Percentiles rank a stretch among this genome's conserved stretches.
These are phyloP conservation scores for Xylaria sp. DNA, from an alignment of 2,329 filamentous ascomycete genomes.

Conservation along the genomic window DNA sequence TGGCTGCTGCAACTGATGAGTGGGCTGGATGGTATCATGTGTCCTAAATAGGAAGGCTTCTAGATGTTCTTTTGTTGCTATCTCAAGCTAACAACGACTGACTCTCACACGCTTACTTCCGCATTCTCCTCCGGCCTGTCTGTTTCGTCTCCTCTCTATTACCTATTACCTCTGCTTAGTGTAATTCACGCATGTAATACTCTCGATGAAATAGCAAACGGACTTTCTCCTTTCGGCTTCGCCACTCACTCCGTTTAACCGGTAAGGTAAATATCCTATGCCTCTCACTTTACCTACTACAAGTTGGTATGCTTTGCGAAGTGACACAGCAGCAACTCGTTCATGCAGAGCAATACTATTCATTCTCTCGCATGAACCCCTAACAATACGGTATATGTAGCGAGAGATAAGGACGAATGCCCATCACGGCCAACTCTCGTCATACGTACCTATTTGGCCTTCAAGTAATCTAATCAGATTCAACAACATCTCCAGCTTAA, in stretches of 20 bases:
- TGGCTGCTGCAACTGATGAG: conserved; percentile 5
- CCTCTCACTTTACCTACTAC: neutral
- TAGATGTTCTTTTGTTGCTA: conserved; percentile 27
- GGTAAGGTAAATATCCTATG: neutral
- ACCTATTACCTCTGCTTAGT: neutral
- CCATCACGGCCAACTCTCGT: neutral
- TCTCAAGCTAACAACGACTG: conserved; percentile 18
- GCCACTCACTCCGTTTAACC: neutral
- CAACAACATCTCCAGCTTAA: neutral
- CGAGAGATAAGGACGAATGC: neutral
- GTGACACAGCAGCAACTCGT: neutral
- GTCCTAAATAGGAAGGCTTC: conserved; percentile 32
- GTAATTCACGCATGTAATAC: neutral
- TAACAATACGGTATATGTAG: too few relatives aligned
- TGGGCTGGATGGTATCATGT: conserved; percentile 17
- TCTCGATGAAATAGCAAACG: neutral
- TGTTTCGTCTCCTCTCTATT: neutral
- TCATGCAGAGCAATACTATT: neutral
- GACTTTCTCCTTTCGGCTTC: conserved; percentile 2
- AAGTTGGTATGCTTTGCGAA: neutral
- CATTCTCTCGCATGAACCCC: neutral
- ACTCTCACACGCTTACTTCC: neutral
- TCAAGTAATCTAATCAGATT: neutral
- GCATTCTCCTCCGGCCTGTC: neutral
- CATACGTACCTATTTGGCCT: neutral